Conservation (phyloP, 371 early-diverging fungal genomes). For the Mucor indicus region DNA sequence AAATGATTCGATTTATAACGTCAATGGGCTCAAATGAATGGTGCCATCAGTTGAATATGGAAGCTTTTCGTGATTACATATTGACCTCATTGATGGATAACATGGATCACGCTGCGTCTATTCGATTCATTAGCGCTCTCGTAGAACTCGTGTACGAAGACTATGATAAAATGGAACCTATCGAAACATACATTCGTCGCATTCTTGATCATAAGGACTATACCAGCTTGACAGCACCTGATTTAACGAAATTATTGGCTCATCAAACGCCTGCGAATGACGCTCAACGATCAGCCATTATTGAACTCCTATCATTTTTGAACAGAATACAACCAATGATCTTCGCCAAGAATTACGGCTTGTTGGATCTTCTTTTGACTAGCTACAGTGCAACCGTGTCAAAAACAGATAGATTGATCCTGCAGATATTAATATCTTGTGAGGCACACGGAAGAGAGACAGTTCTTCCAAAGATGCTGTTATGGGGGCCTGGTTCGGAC, state of each 20-base stretch:
- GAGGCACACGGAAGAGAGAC: constrained; percentile 48
- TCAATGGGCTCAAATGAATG: constrained; percentile 1
- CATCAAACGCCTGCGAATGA: constrained; percentile 9
- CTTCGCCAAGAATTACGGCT: constrained; percentile 41
- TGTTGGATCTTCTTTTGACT: constrained; percentile 49
- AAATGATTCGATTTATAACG: constrained; percentile 4
- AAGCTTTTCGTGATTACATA: constrained; percentile 43
- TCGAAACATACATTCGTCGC: constrained; percentile 42
- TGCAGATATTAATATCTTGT: constrained; percentile 45
- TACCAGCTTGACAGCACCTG: constrained; percentile 27
- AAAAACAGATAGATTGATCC: constrained; percentile 45
- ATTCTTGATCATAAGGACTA: constrained; percentile 38
- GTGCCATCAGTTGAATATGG: constrained; percentile 20
- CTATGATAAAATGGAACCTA: constrained; percentile 31
- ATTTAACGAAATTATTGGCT: constrained; percentile 5
- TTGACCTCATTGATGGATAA: constrained; percentile 43
- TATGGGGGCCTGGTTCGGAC: constrained; percentile 59
- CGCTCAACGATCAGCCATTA: constrained; percentile 44
- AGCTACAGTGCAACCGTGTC: constrained; percentile 59
- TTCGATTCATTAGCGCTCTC: constrained; percentile 28
- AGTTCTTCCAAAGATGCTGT: constrained; percentile 45
- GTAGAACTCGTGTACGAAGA: constrained; percentile 26
- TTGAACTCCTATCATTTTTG: constrained; percentile 45
- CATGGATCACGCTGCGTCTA: constrained; percentile 31
- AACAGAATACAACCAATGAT: constrained; percentile 43